phyloP scores from a whole-genome alignment of 2,329 filamentous ascomycete species.

The Ophiostoma quercus region DNA sequence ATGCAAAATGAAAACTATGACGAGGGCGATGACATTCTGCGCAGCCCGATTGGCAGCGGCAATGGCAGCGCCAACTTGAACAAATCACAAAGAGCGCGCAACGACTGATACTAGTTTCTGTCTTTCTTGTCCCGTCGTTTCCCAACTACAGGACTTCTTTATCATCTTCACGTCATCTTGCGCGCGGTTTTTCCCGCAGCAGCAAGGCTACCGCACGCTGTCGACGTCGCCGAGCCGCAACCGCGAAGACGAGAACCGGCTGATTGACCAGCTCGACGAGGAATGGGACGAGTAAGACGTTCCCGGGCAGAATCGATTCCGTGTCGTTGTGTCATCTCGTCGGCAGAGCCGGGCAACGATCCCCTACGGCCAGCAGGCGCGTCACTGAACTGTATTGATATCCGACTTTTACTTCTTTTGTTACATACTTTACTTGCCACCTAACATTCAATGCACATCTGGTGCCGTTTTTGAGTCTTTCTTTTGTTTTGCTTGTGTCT shows the following conservation, averaged over 20 bases:
- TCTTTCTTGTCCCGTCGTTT: not conserved
- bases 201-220: constrained; percentile 63
- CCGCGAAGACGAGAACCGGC: constrained; percentile 78
- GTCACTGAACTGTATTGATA: constrained; percentile 1
- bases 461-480: not conserved
- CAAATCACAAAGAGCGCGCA: constrained; percentile 15
- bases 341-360: not conserved
- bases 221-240: constrained; percentile 49
- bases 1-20: constrained; percentile 6
- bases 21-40: constrained; percentile 8
- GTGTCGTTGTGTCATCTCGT: not conserved
- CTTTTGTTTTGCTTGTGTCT: not conserved
- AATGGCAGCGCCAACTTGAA: not conserved
- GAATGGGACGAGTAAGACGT: constrained; percentile 70
- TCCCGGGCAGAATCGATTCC: too few relatives aligned
- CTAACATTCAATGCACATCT: not conserved
- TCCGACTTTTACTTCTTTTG: not conserved
- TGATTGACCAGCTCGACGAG: constrained; percentile 95
- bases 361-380: not conserved
- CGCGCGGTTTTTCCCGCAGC: constrained; percentile 57
- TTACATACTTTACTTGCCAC: not conserved
- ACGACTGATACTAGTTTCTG: constrained; percentile 29
- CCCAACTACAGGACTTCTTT: constrained; percentile 52
- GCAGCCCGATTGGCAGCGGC: not conserved
- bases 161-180: constrained; percentile 66